Percentiles rank a stretch among this genome's conserved stretches.
Evolutionary conservation across 2,329 filamentous ascomycete genomes (phyloP).

Genomic region (Aspergillus tubingensis): DNA sequence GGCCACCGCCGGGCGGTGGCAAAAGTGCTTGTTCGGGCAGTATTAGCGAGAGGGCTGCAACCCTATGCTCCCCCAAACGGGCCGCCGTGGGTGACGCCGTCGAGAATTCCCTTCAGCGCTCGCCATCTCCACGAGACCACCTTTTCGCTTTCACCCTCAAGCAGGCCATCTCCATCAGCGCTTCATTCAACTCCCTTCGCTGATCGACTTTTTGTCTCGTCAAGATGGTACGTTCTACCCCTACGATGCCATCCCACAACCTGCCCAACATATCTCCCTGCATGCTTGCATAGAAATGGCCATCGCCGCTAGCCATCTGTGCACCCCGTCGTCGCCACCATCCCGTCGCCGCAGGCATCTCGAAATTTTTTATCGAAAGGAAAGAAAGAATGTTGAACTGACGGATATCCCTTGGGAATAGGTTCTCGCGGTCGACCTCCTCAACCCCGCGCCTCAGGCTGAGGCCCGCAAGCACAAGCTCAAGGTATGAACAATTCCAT

Average conservation of each 20-base stretch:
- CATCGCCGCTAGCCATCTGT: slow-evolving; percentile 8
- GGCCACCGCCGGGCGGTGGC: neutral
- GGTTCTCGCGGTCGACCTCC: slow-evolving; percentile 99
- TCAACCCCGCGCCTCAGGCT: slow-evolving; percentile 96
- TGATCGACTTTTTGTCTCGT: slow-evolving; percentile 44
- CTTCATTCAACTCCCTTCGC: slow-evolving; percentile 41
- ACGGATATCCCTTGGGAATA: slow-evolving; percentile 44
- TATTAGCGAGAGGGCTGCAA: slow-evolving; percentile 46
- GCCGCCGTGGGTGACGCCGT: slow-evolving; percentile 26
- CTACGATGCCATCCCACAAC: slow-evolving; percentile 3
- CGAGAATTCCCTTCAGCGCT: slow-evolving; percentile 39
- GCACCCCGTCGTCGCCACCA: slow-evolving; percentile 19
- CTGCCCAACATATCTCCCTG: neutral
- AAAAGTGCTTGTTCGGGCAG: slow-evolving; percentile 24
- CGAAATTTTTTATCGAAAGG: slow-evolving; percentile 7
- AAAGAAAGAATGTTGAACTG: slow-evolving; percentile 15
- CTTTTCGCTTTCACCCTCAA: slow-evolving; percentile 36
- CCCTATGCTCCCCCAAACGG: slow-evolving; percentile 36
- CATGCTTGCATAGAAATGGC: neutral
- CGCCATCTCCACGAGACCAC: slow-evolving; percentile 37
- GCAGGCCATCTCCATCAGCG: slow-evolving; percentile 47
- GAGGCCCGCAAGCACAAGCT: slow-evolving; percentile 99
- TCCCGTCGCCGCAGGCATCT: slow-evolving; percentile 9
- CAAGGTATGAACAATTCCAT: slow-evolving; percentile 68
- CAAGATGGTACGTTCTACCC: slow-evolving; percentile 45